These are phyloP conservation scores for Diaporthe sp. DNA, from an alignment of 2,329 filamentous ascomycete species.

Conservation along the genomic window DNA sequence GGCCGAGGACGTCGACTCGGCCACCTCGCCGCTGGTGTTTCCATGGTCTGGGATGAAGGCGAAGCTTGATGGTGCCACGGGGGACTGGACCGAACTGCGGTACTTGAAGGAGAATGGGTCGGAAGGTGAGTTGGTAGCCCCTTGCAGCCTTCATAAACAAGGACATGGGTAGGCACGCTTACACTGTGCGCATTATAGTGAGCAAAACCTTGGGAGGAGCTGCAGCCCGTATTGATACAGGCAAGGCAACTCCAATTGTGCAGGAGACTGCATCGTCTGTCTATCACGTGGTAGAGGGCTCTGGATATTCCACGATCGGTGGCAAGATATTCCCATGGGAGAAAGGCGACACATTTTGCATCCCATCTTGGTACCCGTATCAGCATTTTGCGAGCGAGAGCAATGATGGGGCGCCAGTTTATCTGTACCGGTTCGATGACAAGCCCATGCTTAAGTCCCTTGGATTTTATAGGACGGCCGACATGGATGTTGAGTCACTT, in stretches of 20 bases:
- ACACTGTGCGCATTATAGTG: constrained; percentile 46
- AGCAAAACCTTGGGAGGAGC: constrained; percentile 60
- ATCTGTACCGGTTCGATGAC: constrained; percentile 67
- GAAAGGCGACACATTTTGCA: constrained; percentile 65
- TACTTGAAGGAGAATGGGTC: constrained; percentile 49
- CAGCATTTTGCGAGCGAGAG: constrained; percentile 57
- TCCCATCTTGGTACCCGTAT: constrained; percentile 65
- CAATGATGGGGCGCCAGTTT: constrained; percentile 50
- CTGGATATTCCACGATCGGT: constrained; percentile 55
- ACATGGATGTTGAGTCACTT: constrained; percentile 54
- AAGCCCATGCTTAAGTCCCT: constrained; percentile 65
- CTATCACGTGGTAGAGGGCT: constrained; percentile 65
- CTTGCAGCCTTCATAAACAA: too few relatives aligned
- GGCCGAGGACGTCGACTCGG: constrained; percentile 53
- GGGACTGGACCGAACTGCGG: constrained; percentile 46
- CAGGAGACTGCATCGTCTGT: constrained; percentile 65
- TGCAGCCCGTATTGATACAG: constrained; percentile 58
- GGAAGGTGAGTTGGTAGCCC: constrained; percentile 44
- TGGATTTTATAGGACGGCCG: constrained; percentile 61
- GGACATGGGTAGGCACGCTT: neutral
- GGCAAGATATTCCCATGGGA: constrained; percentile 57
- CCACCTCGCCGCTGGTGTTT: constrained; percentile 58
- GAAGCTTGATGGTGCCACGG: constrained; percentile 50
- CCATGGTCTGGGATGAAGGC: constrained; percentile 61
- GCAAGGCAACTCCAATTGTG: constrained; percentile 50